Base-by-base conservation (phyloP, 768 basidiomycete species). In the Mycena floridula region DNA sequence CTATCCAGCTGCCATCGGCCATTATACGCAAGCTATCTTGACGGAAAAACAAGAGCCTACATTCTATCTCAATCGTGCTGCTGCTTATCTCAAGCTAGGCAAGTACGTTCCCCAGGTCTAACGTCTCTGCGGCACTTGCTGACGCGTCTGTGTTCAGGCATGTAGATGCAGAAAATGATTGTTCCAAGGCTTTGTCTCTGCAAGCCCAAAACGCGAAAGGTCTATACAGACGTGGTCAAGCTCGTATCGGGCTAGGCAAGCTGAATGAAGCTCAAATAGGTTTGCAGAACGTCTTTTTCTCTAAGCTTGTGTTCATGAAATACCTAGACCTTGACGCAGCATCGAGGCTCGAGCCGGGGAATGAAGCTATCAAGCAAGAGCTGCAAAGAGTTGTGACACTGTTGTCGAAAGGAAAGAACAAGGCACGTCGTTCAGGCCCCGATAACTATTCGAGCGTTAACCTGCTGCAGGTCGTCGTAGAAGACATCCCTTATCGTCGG, bases 51-150 rank as follows among this genome's bases (percentile, higher is more conserved):
- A 59, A 0, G 89, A 95, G 54, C 69, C 77, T n/a, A 85, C 89
- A 0, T 87, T 83, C 50, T 81, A 85, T 25, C 71, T 94, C 25
- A 97, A 97, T 59, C 80, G 94, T 36, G 89, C 91, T 3, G 87
- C 89, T 26, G 89, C 91, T 22, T 94, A 94, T 68, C 75, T 97
- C 49, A 94, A 92, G 73, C 77, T 95, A 68, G 83, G 81, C 77
- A 96, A 95, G 92, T 92, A 72, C 69, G 90, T 83, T 63, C 54
- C 46, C 42, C 43, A 35, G 24, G 43, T 35, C 26, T 21, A 27
- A 25, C 23, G 32, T 39, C 22, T 45, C 16, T 48, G 42, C 44
- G 48, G 46, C 51, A 46, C 39, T 48, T 54, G 37, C 45, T 36
- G 50, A 37, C 48, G 45, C 35, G 38, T 39, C 22, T 37, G 44